Percentiles rank a stretch among this genome's conserved stretches.
phyloP scores from a whole-genome alignment of 1,284 basidiomycete species.

The Marasmius tenuissimus region DNA sequence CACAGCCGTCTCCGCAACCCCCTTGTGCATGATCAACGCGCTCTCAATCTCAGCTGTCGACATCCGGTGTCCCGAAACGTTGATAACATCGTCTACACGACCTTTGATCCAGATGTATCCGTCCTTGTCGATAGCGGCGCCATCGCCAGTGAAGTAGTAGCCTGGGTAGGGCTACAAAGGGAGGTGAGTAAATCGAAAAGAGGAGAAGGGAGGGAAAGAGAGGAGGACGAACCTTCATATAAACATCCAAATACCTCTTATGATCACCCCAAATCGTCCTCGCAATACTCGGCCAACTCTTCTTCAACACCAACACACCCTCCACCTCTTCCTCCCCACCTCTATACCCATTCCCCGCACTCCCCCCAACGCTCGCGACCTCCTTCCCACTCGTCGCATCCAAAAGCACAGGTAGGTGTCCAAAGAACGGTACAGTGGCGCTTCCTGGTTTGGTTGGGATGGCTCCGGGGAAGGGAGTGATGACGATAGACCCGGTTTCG shows the following conservation, averaged over 20 bases:
- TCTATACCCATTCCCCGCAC: too few species aligned
- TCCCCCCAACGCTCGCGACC: conserved; percentile 29
- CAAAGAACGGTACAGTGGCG: conserved; percentile 98
- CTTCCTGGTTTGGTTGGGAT: conserved; percentile 95
- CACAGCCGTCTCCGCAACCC: conserved; percentile 95
- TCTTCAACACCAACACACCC: conserved; percentile 86
- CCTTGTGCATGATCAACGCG: conserved; percentile 90
- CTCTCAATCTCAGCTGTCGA: conserved; percentile 98
- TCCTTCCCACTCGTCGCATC: conserved; percentile 78
- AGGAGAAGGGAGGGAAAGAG: not conserved
- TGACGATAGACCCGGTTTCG: conserved; percentile 94
- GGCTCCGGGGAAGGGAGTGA: conserved; percentile 95
- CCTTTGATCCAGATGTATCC: conserved; percentile 99
- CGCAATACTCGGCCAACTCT: conserved; percentile 97
- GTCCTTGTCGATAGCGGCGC: conserved; percentile 90
- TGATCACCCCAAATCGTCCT: conserved; percentile 93
- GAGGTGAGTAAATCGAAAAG: conserved; percentile 8
- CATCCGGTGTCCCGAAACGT: conserved; percentile 95
- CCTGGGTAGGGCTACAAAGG: conserved; percentile 71
- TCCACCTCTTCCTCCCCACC: conserved; percentile 73
- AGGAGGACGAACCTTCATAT: conserved; percentile 66
- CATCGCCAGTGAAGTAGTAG: conserved; percentile 95
- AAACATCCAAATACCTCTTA: conserved; percentile 89
- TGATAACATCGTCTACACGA: conserved; percentile 92
- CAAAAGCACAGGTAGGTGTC: conserved; percentile 87